These are phyloP conservation scores for Tremellales sp. DNA, from an alignment of 1,284 basidiomycete genomes.

Conservation along the genomic window DNA sequence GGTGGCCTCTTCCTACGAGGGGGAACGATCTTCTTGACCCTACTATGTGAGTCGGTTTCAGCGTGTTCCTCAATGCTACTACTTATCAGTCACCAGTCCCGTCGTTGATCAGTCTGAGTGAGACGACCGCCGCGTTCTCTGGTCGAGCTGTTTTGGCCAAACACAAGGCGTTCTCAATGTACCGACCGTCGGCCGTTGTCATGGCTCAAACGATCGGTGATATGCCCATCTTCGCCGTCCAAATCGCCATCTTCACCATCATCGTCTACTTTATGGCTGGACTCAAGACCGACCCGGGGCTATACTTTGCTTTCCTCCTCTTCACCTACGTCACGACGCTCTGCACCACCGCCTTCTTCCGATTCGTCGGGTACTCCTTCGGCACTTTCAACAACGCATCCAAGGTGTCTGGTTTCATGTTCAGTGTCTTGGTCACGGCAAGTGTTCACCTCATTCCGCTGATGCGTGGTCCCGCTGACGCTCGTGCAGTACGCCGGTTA, in stretches of 20 bases:
- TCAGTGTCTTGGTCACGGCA: constrained; percentile 32
- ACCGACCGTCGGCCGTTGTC: constrained; percentile 49
- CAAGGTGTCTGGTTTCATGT: constrained; percentile 38
- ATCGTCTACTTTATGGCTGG: constrained; percentile 45
- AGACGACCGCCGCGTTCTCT: constrained; percentile 66
- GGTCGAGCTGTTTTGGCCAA: constrained; percentile 67
- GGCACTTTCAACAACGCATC: constrained; percentile 41
- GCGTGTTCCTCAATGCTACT: neutral
- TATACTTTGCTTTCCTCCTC: constrained; percentile 45
- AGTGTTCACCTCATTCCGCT: no score
- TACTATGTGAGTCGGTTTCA: constrained; percentile 37
- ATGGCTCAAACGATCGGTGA: constrained; percentile 64
- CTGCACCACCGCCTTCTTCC: constrained; percentile 36
- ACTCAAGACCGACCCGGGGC: constrained; percentile 23
- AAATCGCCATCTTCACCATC: constrained; percentile 43
- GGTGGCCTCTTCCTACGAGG: constrained; percentile 72
- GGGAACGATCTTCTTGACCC: constrained; percentile 56
- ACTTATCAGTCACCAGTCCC: constrained; percentile 28
- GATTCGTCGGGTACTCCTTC: constrained; percentile 39
- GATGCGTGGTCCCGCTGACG: neutral
- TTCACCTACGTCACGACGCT: constrained; percentile 29
- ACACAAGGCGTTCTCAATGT: constrained; percentile 50
- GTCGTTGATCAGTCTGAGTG: constrained; percentile 55
- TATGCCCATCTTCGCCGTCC: constrained; percentile 47
- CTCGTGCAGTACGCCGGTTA: constrained; percentile 31